phyloP scores from a whole-genome alignment of 345 rosid genomes.

The Hirschfeldia incana region DNA sequence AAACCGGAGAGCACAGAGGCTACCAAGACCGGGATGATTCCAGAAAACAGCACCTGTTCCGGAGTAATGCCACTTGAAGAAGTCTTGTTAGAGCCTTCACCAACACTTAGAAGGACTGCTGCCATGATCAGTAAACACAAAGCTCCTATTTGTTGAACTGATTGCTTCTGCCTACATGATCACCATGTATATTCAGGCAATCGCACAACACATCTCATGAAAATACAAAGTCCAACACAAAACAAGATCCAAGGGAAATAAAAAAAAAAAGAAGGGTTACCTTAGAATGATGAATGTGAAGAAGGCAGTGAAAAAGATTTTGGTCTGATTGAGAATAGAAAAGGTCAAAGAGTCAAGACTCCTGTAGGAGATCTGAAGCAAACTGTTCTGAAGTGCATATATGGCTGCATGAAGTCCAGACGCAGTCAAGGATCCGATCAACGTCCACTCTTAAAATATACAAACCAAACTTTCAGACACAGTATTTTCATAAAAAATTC shows the following conservation, averaged over 20 bases:
- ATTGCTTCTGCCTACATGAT: conserved; percentile 80
- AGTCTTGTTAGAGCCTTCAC: conserved; percentile 87
- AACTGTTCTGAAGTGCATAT: conserved; percentile 95
- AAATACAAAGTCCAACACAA: neutral
- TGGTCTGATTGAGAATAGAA: conserved; percentile 95
- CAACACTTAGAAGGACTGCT: conserved; percentile 88
- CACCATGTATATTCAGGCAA: neutral
- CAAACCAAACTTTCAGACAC: neutral
- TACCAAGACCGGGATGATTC: conserved; percentile 87
- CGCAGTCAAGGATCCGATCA: conserved; percentile 85
- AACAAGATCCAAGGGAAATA: no score
- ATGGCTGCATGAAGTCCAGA: conserved; percentile 98
- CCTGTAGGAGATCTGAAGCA: conserved; percentile 96
- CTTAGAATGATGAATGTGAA: conserved; percentile 80
- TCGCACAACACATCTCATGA: neutral
- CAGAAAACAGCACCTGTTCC: conserved; percentile 74
- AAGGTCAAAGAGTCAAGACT: conserved; percentile 94
- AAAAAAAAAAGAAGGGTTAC: no score
- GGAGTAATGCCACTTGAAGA: conserved; percentile 55
- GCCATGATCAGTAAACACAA: conserved; percentile 80
- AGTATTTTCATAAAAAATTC: neutral
- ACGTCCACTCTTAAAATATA: conserved; percentile 65
- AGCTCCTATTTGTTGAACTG: conserved; percentile 88
- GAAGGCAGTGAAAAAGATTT: conserved; percentile 87
- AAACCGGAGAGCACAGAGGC: conserved; percentile 98